Percentiles rank a stretch among this genome's conserved stretches.
These are phyloP conservation scores for Asterionellopsis glacialis DNA, from an alignment of 108 stramenopile species.

Conservation along the genomic window DNA sequence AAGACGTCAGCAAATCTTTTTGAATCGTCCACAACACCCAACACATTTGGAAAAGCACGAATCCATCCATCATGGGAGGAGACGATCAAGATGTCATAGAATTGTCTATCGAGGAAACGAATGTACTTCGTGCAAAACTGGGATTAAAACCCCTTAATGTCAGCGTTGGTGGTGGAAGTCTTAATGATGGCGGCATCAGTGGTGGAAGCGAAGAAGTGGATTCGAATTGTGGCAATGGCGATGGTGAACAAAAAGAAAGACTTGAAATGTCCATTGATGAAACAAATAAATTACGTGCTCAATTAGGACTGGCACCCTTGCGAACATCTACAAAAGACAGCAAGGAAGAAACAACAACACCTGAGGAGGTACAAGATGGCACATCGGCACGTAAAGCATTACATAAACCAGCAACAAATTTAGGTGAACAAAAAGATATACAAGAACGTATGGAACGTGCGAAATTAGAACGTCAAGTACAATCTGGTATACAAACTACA, in stretches of 20 bases:
- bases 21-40: too few species aligned
- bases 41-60: background rate
- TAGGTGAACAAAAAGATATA: constrained; percentile 24
- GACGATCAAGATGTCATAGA: constrained; percentile 73
- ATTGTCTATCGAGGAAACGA: constrained; percentile 83
- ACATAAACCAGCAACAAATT: constrained; percentile 59
- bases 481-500: constrained; percentile 24
- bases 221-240: background rate
- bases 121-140: constrained; percentile 66
- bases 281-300: constrained; percentile 65
- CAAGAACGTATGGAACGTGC: constrained; percentile 55
- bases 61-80: background rate
- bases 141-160: constrained; percentile 57
- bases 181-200: background rate
- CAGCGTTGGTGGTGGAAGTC: background rate
- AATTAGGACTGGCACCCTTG: constrained; percentile 67
- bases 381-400: constrained; percentile 17
- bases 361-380: constrained; percentile 8
- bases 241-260: constrained; percentile 13
- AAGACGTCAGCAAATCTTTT: background rate
- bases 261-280: constrained; percentile 69
- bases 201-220: background rate
- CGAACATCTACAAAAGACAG: background rate
- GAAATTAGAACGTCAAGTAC: constrained; percentile 41
- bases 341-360: constrained; percentile 17